Conservation (phyloP, 164 flowering plant genomes). For the Liriodendron chinense region DNA sequence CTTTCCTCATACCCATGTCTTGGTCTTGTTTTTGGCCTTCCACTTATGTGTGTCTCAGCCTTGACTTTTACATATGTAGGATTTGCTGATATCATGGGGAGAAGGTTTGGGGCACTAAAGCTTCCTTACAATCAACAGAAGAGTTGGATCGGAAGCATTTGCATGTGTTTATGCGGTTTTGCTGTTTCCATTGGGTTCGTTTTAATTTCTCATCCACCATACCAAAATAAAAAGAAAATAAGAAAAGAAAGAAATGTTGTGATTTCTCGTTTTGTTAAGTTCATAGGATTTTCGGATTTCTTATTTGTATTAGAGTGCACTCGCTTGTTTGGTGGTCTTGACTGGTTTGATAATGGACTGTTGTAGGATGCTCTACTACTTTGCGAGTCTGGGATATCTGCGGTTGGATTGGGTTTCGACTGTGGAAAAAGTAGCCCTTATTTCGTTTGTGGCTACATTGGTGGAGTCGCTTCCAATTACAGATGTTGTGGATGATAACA, state of each 20-base stretch:
- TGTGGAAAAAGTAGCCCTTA: slow-evolving; percentile 51
- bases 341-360: slow-evolving; percentile 3
- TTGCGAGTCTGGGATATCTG: slow-evolving; percentile 60
- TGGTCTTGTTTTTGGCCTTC: neutral
- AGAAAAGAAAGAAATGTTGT: neutral
- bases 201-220: neutral
- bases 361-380: slow-evolving; percentile 79
- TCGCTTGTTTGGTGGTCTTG: neutral
- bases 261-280: neutral
- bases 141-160: slow-evolving; percentile 89
- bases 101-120: slow-evolving; percentile 72
- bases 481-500: slow-evolving; percentile 65
- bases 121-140: slow-evolving; percentile 70
- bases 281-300: neutral
- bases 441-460: slow-evolving; percentile 71
- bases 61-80: slow-evolving; percentile 34
- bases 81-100: slow-evolving; percentile 87
- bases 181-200: slow-evolving; percentile 62
- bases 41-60: neutral
- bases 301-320: neutral
- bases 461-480: slow-evolving; percentile 82
- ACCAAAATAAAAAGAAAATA: neutral
- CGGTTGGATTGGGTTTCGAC: slow-evolving; percentile 55
- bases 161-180: slow-evolving; percentile 79
- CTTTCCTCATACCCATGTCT: neutral